Evolutionary conservation across 2,329 filamentous ascomycete genomes (phyloP).

Genomic region (Paecilomyces variotii): DNA sequence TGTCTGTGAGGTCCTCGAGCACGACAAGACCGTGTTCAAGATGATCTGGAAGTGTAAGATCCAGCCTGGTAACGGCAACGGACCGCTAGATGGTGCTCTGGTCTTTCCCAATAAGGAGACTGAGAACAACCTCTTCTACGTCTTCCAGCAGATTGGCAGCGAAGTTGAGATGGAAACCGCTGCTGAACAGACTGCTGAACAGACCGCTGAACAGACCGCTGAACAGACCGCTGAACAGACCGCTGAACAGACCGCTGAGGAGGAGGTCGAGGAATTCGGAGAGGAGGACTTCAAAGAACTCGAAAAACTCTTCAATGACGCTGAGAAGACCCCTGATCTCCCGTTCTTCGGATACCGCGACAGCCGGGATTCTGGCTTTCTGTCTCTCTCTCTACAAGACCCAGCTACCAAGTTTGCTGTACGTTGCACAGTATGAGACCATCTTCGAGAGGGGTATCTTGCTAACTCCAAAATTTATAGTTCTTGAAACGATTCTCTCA

Average conservation of each 20-base stretch:
- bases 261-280: conserved; percentile 12
- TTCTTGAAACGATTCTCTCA: conserved; percentile 73
- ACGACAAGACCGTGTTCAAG: conserved; percentile 21
- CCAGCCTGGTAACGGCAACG: conserved; percentile 12
- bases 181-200: neutral
- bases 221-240: neutral
- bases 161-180: conserved; percentile 6
- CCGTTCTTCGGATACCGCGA: conserved; percentile 16
- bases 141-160: conserved; percentile 27
- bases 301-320: conserved; percentile 16
- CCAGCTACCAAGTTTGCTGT: conserved; percentile 64
- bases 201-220: neutral
- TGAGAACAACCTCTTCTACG: conserved; percentile 24
- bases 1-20: conserved; percentile 25
- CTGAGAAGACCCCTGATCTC: conserved; percentile 2
- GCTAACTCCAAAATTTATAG: conserved; percentile 39
- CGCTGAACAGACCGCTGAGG: conserved; percentile 1
- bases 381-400: conserved; percentile 49
- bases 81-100: conserved; percentile 18
- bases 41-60: conserved; percentile 26
- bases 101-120: conserved; percentile 23
- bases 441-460: neutral
- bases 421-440: conserved; percentile 29
- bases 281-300: conserved; percentile 19
- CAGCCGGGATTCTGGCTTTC: conserved; percentile 46